These are phyloP conservation scores for Paramarasmius palmivorus DNA, from an alignment of 1,284 basidiomycete species.

Conservation along the genomic window DNA sequence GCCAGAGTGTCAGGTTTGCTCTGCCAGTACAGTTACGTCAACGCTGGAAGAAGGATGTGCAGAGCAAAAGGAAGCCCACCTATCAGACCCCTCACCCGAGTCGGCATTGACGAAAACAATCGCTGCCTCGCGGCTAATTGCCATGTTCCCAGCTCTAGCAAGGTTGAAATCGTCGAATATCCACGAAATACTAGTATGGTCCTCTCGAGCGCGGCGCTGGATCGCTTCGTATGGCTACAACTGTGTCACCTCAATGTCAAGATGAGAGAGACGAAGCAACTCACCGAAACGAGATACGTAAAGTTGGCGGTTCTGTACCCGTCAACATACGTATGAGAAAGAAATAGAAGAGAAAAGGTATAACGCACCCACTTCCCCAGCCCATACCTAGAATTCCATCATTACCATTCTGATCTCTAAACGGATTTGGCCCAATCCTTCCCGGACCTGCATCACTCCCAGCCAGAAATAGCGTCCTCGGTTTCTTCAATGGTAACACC, in stretches of 20 bases:
- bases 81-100: slow-evolving; percentile 34
- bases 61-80: neutral
- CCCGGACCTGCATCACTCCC: slow-evolving; percentile 77
- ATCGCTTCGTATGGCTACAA: slow-evolving; percentile 40
- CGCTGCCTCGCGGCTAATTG: slow-evolving; percentile 28
- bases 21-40: slow-evolving; percentile 48
- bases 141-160: slow-evolving; percentile 24
- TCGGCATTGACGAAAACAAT: slow-evolving; percentile 41
- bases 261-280: slow-evolving; percentile 12
- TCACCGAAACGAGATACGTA: slow-evolving; percentile 37
- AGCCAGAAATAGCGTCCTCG: slow-evolving; percentile 59
- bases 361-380: slow-evolving; percentile 47
- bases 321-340: slow-evolving; percentile 43
- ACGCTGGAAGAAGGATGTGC: slow-evolving; percentile 45
- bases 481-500: slow-evolving; percentile 64
- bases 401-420: slow-evolving; percentile 44
- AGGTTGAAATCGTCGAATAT: slow-evolving; percentile 35
- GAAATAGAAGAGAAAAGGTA: slow-evolving; percentile 40
- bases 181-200: slow-evolving; percentile 36
- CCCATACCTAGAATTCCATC: slow-evolving; percentile 56
- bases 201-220: slow-evolving; percentile 27
- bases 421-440: slow-evolving; percentile 71
- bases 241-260: neutral
- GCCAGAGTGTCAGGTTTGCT: slow-evolving; percentile 55
- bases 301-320: slow-evolving; percentile 33